Conservation (phyloP, 2,329 filamentous ascomycete species). For the Diaporthe helianthi region DNA sequence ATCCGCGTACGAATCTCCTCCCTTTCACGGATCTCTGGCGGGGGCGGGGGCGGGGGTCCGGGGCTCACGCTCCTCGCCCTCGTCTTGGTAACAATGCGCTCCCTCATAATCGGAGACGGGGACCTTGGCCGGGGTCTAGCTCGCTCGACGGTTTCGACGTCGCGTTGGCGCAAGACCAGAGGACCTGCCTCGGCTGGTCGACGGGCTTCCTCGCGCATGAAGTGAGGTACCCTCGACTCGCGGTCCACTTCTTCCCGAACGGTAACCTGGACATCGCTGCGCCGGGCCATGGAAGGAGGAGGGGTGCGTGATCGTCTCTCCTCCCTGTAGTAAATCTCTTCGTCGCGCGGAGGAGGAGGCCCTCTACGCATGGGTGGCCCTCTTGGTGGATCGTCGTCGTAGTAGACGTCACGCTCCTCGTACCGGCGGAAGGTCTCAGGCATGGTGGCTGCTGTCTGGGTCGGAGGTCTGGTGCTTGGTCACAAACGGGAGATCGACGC, state of each 20-base stretch:
- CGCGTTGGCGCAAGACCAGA: conserved; percentile 61
- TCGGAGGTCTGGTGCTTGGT: conserved; percentile 1
- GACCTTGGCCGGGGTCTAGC: conserved; percentile 53
- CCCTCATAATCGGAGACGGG: conserved; percentile 50
- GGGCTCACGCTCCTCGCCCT: conserved; percentile 52
- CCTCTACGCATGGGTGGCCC: conserved; percentile 25
- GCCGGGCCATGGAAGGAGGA: conserved; percentile 32
- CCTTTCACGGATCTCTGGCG: conserved; percentile 40
- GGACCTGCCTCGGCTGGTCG: conserved; percentile 54
- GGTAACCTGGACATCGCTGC: conserved; percentile 46
- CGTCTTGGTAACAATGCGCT: conserved; percentile 49
- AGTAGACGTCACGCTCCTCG: conserved; percentile 55
- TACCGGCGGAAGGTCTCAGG: conserved; percentile 43
- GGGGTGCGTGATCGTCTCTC: conserved; percentile 30
- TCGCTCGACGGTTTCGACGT: conserved; percentile 61
- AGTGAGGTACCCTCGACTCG: conserved; percentile 54
- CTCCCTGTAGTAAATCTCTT: conserved; percentile 34
- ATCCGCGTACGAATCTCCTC: conserved; percentile 42
- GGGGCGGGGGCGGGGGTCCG: conserved; percentile 39
- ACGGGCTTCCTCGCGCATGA: conserved; percentile 58
- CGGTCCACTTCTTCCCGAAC: conserved; percentile 53
- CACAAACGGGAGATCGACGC: conserved; percentile 19
- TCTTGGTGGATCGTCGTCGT: conserved; percentile 42
- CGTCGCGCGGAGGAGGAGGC: conserved; percentile 28
- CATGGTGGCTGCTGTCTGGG: conserved; percentile 37